phyloP scores from a whole-genome alignment of 2,329 filamentous ascomycete genomes.

The Ustilaginoidea virens region DNA sequence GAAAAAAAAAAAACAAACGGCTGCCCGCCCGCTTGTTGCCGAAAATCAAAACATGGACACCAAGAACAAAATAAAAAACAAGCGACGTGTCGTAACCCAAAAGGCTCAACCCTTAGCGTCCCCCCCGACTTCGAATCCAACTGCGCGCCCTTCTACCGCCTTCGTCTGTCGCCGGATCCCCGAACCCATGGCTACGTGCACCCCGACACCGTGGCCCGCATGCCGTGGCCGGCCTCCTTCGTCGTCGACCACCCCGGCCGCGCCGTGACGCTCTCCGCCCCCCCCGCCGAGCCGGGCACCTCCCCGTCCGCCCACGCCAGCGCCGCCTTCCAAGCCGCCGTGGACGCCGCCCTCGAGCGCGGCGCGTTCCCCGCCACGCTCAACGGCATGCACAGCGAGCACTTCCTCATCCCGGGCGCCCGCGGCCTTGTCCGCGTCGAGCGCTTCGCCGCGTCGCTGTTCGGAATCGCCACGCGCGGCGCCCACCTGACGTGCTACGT shows the following conservation, averaged over 20 bases:
- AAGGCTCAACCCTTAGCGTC: constrained; percentile 25
- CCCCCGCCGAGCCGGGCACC: constrained; percentile 9
- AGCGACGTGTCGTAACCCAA: too few species aligned
- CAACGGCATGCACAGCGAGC: constrained; percentile 25
- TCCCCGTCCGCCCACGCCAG: constrained; percentile 18
- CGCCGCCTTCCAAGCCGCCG: constrained; percentile 21
- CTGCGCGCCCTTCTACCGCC: constrained; percentile 24
- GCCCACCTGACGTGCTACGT: constrained; percentile 51
- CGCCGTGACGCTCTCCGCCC: constrained; percentile 16
- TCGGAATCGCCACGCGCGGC: constrained; percentile 52
- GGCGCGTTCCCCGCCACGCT: constrained; percentile 23
- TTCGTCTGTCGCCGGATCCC: constrained; percentile 27
- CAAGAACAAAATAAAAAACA: too few species aligned
- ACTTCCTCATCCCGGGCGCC: constrained; percentile 24
- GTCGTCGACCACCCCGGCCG: constrained; percentile 16
- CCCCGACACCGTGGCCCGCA: constrained; percentile 25
- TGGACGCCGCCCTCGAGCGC: constrained; percentile 21
- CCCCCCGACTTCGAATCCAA: constrained; percentile 26
- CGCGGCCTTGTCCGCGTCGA: constrained; percentile 33
- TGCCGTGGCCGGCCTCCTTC: constrained; percentile 30
- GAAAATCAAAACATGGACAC: too few species aligned
- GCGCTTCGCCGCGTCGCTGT: constrained; percentile 44
- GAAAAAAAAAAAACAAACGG: too few species aligned
- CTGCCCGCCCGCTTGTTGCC: too few species aligned
- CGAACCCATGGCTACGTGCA: constrained; percentile 35